These are phyloP conservation scores for Mycena indigotica DNA, from an alignment of 768 basidiomycete species.

Conservation along the genomic window DNA sequence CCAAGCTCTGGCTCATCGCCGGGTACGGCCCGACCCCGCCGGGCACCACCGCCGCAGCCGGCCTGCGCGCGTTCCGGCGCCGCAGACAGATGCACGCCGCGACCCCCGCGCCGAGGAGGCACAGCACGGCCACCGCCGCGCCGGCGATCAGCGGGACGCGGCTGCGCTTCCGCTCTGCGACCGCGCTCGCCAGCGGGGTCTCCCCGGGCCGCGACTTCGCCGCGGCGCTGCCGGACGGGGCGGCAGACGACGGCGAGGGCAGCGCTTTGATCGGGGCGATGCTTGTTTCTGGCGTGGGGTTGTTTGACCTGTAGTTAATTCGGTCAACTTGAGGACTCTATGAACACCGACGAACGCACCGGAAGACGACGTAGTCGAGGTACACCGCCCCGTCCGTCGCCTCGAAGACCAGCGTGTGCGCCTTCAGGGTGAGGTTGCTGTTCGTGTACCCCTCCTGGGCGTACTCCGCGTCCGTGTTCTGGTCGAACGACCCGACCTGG, in stretches of 20 bases:
- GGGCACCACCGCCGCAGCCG: background rate
- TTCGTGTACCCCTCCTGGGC: slow-evolving; percentile 5
- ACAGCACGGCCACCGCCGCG: background rate
- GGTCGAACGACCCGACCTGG: background rate
- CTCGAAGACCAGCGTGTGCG: slow-evolving; percentile 6
- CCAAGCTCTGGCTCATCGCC: background rate
- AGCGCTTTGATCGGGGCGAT: slow-evolving; percentile 9
- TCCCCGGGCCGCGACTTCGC: background rate
- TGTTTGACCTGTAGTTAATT: slow-evolving; percentile 6
- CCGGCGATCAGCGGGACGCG: slow-evolving; percentile 9
- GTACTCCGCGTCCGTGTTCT: slow-evolving; percentile 9
- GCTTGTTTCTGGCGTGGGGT: slow-evolving; percentile 5
- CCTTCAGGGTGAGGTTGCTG: background rate
- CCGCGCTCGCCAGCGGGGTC: background rate
- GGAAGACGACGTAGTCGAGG: slow-evolving; percentile 17
- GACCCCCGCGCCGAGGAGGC: background rate
- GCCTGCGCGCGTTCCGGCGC: background rate
- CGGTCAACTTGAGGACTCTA: background rate
- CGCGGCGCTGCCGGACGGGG: background rate
- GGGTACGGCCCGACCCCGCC: background rate
- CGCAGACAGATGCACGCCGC: background rate
- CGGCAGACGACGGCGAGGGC: background rate
- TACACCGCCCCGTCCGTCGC: slow-evolving; percentile 4
- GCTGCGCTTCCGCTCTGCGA: background rate
- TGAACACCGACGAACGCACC: slow-evolving; percentile 8